These are phyloP conservation scores for Ganoderma resinaceum DNA, from an alignment of 1,284 basidiomycete species.

Conservation along the genomic window DNA sequence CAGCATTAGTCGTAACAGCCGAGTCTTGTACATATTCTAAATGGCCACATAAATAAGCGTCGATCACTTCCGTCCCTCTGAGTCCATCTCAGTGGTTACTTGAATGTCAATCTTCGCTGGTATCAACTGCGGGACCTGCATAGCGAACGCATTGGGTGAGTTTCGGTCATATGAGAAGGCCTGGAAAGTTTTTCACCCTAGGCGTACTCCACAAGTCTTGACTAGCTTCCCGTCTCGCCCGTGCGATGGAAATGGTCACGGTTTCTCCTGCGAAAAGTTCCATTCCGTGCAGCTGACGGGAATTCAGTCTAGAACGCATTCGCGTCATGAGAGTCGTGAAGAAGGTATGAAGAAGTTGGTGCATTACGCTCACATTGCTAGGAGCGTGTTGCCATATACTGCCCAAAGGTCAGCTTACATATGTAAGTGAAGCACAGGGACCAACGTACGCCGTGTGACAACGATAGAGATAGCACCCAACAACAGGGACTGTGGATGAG, in stretches of 20 bases:
- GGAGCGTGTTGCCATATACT: not conserved
- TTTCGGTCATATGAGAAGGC: not conserved
- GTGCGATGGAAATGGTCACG: not conserved
- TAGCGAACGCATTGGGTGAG: not conserved
- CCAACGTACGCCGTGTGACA: not conserved
- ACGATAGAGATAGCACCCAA: not conserved
- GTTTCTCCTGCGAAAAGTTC: not conserved
- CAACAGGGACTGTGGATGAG: not conserved
- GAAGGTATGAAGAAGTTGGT: not conserved
- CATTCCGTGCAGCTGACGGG: conserved; percentile 3
- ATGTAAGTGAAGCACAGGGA: not conserved
- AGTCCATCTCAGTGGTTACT: not conserved
- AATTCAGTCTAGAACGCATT: not conserved
- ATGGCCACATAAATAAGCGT: not conserved
- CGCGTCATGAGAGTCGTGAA: not conserved
- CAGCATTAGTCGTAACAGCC: not conserved
- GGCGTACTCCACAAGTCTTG: conserved; percentile 4
- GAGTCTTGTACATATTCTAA: not conserved
- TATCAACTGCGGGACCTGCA: not conserved
- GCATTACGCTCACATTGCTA: not conserved
- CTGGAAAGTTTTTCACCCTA: not conserved
- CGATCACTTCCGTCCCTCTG: conserved; percentile 1
- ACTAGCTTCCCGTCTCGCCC: conserved; percentile 1
- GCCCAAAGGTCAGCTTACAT: not conserved
- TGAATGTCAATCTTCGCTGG: conserved; percentile 3